phyloP scores from a whole-genome alignment of 2,329 filamentous ascomycete genomes.

The Didymella keratinophila region DNA sequence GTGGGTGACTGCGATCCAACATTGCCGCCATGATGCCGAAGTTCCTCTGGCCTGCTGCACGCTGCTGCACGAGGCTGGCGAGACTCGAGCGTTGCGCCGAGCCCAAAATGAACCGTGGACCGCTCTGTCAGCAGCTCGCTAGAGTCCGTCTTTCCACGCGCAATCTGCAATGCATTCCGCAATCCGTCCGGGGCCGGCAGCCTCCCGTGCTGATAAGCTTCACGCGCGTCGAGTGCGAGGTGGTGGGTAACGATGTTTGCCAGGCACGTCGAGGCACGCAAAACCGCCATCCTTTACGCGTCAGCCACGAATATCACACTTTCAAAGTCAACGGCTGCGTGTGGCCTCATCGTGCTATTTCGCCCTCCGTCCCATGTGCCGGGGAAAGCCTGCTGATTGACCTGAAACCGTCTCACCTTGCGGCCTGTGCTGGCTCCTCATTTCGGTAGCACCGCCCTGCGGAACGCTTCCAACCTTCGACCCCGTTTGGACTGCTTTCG shows the following conservation, averaged over 20 bases:
- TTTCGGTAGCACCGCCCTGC: constrained; percentile 40
- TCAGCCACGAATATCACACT: constrained; percentile 5
- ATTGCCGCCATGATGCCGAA: constrained; percentile 11
- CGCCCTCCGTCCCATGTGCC: constrained; percentile 32
- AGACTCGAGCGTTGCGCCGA: constrained; percentile 21
- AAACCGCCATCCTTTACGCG: constrained; percentile 17
- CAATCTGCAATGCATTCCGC: constrained; percentile 33
- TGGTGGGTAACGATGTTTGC: constrained; percentile 1
- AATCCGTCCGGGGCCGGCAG: constrained; percentile 22
- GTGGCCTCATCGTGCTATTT: constrained; percentile 19
- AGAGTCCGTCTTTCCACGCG: constrained; percentile 27
- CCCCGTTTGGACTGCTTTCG: constrained; percentile 4
- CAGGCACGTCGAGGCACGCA: constrained; percentile 11
- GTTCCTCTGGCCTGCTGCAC: constrained; percentile 4
- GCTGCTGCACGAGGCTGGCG: constrained; percentile 11
- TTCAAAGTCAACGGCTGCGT: constrained; percentile 10
- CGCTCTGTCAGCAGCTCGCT: constrained; percentile 23
- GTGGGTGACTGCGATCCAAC: constrained; percentile 6
- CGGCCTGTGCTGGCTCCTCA: constrained; percentile 33
- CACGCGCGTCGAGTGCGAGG: constrained; percentile 7
- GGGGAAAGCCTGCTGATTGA: constrained; percentile 33
- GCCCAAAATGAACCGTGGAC: constrained; percentile 7
- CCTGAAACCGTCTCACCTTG: constrained; percentile 45
- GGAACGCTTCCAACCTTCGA: constrained; percentile 31
- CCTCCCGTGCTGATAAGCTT: constrained; percentile 25